Base-by-base conservation (phyloP, 306 rosid species). In the Malus orientalis region DNA sequence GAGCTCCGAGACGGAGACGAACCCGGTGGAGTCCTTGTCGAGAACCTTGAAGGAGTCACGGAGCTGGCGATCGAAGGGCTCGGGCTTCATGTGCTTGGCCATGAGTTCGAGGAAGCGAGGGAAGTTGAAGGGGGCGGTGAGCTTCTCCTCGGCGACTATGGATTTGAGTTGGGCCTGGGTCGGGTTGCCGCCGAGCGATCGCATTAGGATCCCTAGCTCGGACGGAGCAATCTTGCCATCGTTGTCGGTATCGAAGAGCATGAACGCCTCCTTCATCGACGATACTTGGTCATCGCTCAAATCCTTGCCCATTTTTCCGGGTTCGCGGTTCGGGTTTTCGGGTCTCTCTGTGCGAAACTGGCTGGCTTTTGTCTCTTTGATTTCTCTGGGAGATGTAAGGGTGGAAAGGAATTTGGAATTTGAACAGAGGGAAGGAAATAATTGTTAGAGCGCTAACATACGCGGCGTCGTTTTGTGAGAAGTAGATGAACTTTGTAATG, bases 141-240 rank as follows among this genome's bases (percentile, higher is more conserved):
- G 96, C 2, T 86, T 92, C 87, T 92, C 97, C 81, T 89, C 93
- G 51, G 96, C 78, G 40, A 88, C 54, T 69, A 95, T 92, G 83
- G 97, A 75, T 79, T 95, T 95, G 76, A 95, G 99, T 45, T 95
- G 97, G 38, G 97, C 97, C 79, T 95, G 97, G 75, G 99, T 95
- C 40, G 97, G 99, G 86, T 96, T 96, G 1, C 98, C 98, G 0
- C 98, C 99, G 14, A 96, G 91, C 9, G 97, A 96, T 1, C 99
- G 90, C 99, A 96, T 96, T 30, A 96, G 96, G 85, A 96, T 96
- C 66, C 99, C 99, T 0, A 96, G 90, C 77, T 96, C 99, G 22
- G 98, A 92, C 2, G 98, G 97, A 5, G 99, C 97, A 88, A 96
- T 91, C 89, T 85, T 83, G 12, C 99, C 98, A 65, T 92, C 93